Percentiles rank a stretch among this genome's conserved stretches.
Evolutionary conservation across 352 stramenopile species (phyloP).

Genomic region (Globisporangium takayamanum): DNA sequence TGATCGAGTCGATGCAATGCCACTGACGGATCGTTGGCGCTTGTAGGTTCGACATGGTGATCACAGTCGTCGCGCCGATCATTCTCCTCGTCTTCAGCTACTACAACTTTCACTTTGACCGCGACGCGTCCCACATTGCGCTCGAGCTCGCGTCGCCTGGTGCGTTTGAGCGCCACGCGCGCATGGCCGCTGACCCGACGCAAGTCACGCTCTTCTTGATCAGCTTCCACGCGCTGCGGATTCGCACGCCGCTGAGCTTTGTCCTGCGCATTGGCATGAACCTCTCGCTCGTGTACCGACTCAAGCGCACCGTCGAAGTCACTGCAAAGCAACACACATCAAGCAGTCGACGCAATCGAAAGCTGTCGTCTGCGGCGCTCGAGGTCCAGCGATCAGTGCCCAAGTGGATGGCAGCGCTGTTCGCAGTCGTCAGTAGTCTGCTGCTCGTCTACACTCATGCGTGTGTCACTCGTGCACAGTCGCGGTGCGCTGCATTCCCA

Average conservation of each 20-base stretch:
- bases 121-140: conserved; percentile 14
- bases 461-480: conserved; percentile 7
- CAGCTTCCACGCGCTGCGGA: conserved; percentile 27
- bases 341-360: background rate
- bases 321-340: background rate
- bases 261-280: conserved; percentile 29
- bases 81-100: conserved; percentile 19
- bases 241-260: conserved; percentile 17
- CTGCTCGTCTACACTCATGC: conserved; percentile 9
- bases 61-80: conserved; percentile 22
- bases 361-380: background rate
- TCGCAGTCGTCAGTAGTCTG: conserved; percentile 9
- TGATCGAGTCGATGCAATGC: too few species aligned
- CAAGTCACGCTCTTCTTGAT: conserved; percentile 23
- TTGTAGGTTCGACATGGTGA: conserved; percentile 22
- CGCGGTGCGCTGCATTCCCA: conserved; percentile 9
- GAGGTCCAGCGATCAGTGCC: conserved; percentile 8
- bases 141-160: conserved; percentile 12
- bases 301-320: conserved; percentile 24
- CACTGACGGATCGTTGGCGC: too few species aligned
- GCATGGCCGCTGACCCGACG: conserved; percentile 20
- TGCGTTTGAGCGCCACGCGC: conserved; percentile 22
- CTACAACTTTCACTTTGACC: conserved; percentile 27
- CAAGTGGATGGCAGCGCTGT: conserved; percentile 3
- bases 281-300: conserved; percentile 26